Percentiles rank a stretch among this genome's conserved stretches.
phyloP scores from a whole-genome alignment of 1,284 basidiomycete genomes.

The Fomes fomentarius region DNA sequence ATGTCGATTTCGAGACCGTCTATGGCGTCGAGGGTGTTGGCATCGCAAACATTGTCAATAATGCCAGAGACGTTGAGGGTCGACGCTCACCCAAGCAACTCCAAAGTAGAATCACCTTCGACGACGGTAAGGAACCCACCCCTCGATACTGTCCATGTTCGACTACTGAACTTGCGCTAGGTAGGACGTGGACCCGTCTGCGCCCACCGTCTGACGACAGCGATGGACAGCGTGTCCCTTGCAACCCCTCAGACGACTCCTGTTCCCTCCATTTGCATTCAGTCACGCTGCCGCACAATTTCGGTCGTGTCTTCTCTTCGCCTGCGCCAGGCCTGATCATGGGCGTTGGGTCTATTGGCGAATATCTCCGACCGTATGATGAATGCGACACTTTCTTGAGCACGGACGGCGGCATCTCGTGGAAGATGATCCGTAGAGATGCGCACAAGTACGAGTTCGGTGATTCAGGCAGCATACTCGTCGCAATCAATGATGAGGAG shows the following conservation, averaged over 20 bases:
- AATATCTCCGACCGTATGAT: constrained; percentile 74
- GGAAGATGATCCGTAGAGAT: constrained; percentile 78
- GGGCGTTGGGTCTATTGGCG: constrained; percentile 91
- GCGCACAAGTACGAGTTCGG: constrained; percentile 98
- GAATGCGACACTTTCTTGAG: constrained; percentile 95
- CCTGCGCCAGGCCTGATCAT: constrained; percentile 94
- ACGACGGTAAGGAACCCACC: constrained; percentile 67
- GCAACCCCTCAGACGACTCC: constrained; percentile 59
- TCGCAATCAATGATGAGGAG: constrained; percentile 89
- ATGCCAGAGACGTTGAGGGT: constrained; percentile 80
- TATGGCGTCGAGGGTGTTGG: constrained; percentile 95
- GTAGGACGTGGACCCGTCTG: constrained; percentile 79
- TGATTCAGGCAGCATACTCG: constrained; percentile 84
- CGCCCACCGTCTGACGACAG: constrained; percentile 64
- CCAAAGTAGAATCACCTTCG: constrained; percentile 84
- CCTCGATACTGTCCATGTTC: no score
- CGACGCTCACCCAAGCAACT: constrained; percentile 68
- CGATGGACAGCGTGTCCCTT: constrained; percentile 64
- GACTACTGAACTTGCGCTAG: constrained; percentile 29
- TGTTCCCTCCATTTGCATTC: constrained; percentile 94
- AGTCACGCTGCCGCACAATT: constrained; percentile 90
- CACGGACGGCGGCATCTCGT: constrained; percentile 86
- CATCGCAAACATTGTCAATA: constrained; percentile 85
- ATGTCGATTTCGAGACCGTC: constrained; percentile 92
- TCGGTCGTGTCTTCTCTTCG: constrained; percentile 92